Evolutionary conservation across 305 asterid genomes (phyloP), one percentile per base, ranked within the genome.

Genomic region (Solanum chacoense): DNA sequence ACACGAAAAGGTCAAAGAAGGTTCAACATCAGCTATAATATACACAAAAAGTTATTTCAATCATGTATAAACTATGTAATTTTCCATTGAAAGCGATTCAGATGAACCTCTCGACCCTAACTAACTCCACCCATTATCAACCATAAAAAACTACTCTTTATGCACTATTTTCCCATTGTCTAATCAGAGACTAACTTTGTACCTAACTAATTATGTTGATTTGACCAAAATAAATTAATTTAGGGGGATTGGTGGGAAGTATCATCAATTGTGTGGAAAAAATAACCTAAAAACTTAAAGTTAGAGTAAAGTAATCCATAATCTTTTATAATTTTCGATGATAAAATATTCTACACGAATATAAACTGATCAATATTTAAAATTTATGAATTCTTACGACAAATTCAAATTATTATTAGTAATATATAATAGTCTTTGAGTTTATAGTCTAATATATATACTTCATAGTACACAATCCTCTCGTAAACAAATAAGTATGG

Each of bases 41-140:
- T 42, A 42, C 16, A 40, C 12, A 40, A 40, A 40, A 40, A 11
- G 6, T 11, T 42, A 42, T 42, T 42, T 42, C 20, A 50, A 50
- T 18, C n/a, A 16, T 18, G 2, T 20, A 20, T 59, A 3, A 59
- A 20, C 2, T 18, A 8, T 20, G 0, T 59, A 20, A 20, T 20
- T 59, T 59, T 7, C 0, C 11, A 55, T 55, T 0, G 0, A 59
- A 20, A 59, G 2, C 1, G 1, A 0, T 59, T 8, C 0, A 20
- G 1, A 20, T 59, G 26, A 20, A 59, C 11, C 2, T 18, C 1
- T 59, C 5, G 4, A 59, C 5, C 26, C 2, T 59, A 20, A 18
- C 11, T 50, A 8, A 20, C 69, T 59, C 26, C 11, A 6, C 3
- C 4, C 24, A 8, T 59, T 20, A 4, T 77, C 84, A 37, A 36